Conservation (phyloP, 2,329 filamentous ascomycete genomes). For the Scopulariopsis brevicaulis region DNA sequence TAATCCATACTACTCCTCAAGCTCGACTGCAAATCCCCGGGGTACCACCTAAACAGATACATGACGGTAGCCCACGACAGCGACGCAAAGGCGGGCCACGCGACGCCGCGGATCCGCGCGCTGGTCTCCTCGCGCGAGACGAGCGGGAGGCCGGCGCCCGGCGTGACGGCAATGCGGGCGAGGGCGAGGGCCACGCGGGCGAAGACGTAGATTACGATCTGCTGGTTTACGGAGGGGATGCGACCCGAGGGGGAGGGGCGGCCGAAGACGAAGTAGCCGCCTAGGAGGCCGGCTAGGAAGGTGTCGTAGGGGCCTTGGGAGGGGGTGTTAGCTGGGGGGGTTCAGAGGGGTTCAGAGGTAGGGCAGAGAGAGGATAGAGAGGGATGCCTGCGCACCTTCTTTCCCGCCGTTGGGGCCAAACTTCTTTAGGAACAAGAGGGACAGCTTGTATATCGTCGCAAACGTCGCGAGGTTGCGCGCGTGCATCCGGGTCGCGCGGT, state of each 20-base stretch:
- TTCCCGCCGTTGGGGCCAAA: conserved; percentile 46
- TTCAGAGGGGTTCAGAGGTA: not conserved
- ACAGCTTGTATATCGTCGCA: conserved; percentile 78
- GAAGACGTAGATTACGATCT: conserved; percentile 98
- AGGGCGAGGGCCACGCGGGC: conserved; percentile 78
- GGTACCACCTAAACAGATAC: conserved; percentile 88
- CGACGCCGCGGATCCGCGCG: conserved; percentile 51
- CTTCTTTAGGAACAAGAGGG: conserved; percentile 64
- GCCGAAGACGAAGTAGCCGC: conserved; percentile 90
- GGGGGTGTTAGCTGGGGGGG: not conserved
- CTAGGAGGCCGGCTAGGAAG: conserved; percentile 76
- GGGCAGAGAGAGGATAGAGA: not conserved
- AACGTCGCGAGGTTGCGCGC: conserved; percentile 87
- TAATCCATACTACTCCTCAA: conserved; percentile 94
- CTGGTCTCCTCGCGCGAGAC: conserved; percentile 36
- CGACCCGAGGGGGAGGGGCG: conserved; percentile 47
- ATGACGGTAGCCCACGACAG: conserved; percentile 89
- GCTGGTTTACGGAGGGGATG: conserved; percentile 77
- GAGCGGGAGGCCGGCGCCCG: conserved; percentile 35
- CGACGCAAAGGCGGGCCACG: conserved; percentile 88
- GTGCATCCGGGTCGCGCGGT: conserved; percentile 81
- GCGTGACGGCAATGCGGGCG: conserved; percentile 71
- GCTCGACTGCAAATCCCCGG: conserved; percentile 82
- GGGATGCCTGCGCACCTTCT: conserved; percentile 28
- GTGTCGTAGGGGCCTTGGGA: conserved; percentile 61